Evolutionary conservation across 1,284 basidiomycete genomes (phyloP).

Genomic region (Pseudozyma sp.): DNA sequence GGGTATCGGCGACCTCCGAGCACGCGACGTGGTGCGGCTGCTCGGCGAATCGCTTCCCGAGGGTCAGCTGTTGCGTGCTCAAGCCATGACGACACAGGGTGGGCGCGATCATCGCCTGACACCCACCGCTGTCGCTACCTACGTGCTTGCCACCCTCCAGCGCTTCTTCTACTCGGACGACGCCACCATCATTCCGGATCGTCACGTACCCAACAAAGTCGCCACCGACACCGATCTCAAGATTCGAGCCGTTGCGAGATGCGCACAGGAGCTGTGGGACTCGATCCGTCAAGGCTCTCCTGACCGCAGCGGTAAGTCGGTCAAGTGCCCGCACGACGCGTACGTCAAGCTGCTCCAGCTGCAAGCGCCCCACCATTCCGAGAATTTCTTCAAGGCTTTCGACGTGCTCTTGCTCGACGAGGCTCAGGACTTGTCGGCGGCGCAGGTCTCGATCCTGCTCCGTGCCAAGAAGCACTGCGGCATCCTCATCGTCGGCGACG

Average conservation of each 20-base stretch:
- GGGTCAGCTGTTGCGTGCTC: slow-evolving; percentile 32
- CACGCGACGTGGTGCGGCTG: slow-evolving; percentile 52
- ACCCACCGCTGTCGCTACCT: slow-evolving; percentile 57
- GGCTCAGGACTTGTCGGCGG: slow-evolving; percentile 63
- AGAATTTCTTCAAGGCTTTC: slow-evolving; percentile 52
- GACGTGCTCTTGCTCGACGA: slow-evolving; percentile 62
- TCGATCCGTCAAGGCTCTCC: slow-evolving; percentile 42
- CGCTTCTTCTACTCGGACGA: slow-evolving; percentile 61
- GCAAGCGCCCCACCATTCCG: slow-evolving; percentile 39
- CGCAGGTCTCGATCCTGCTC: slow-evolving; percentile 58
- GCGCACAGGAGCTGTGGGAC: slow-evolving; percentile 55
- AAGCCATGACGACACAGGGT: slow-evolving; percentile 31
- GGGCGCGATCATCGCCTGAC: slow-evolving; percentile 46
- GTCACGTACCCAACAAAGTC: slow-evolving; percentile 54
- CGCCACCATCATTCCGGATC: slow-evolving; percentile 36
- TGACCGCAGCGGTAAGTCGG: slow-evolving; percentile 35
- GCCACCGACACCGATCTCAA: slow-evolving; percentile 53
- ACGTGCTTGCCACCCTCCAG: slow-evolving; percentile 57
- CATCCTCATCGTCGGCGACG: slow-evolving; percentile 62
- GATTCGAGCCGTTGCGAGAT: slow-evolving; percentile 36
- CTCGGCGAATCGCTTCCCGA: slow-evolving; percentile 49
- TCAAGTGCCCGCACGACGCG: slow-evolving; percentile 61
- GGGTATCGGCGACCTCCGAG: slow-evolving; percentile 51
- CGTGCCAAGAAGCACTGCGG: slow-evolving; percentile 55
- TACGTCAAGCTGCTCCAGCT: slow-evolving; percentile 64